A percentile compares a stretch with the other conserved stretches of the same genome.
Conservation (phyloP, 2,329 filamentous ascomycete species). For the Aspergillus flavus region DNA sequence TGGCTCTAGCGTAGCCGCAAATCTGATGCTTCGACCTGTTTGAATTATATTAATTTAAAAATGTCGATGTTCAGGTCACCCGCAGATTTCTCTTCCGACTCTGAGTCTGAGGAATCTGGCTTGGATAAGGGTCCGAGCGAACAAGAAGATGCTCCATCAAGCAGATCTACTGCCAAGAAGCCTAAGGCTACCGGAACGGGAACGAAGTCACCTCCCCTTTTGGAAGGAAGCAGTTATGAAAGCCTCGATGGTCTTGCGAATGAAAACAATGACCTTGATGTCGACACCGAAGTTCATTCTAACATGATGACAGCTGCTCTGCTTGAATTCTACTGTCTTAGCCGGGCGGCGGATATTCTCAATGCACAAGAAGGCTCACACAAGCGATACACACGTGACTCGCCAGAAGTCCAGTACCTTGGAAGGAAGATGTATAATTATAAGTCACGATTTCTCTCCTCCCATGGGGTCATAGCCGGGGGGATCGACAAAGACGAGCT, state of each 20-base stretch:
- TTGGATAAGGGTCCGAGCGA: slow-evolving; percentile 25
- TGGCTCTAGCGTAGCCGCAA: slow-evolving; percentile 3
- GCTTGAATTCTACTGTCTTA: slow-evolving; percentile 49
- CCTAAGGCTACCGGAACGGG: slow-evolving; percentile 8
- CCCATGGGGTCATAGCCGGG: slow-evolving; percentile 43
- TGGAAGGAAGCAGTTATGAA: slow-evolving; percentile 8
- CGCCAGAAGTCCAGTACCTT: slow-evolving; percentile 46
- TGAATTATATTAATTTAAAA: slow-evolving; percentile 11
- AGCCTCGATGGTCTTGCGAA: slow-evolving; percentile 8
- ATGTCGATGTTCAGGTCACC: slow-evolving; percentile 47
- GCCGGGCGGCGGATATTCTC: slow-evolving; percentile 47
- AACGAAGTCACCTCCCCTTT: slow-evolving; percentile 3
- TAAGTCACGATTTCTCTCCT: slow-evolving; percentile 46
- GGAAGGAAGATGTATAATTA: slow-evolving; percentile 45
- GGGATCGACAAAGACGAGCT: slow-evolving; percentile 44
- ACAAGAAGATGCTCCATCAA: slow-evolving; percentile 12
- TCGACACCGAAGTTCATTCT: slow-evolving; percentile 40
- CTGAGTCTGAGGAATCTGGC: slow-evolving; percentile 32
- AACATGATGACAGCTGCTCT: slow-evolving; percentile 48
- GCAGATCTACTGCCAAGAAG: neutral
- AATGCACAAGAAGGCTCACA: slow-evolving; percentile 42
- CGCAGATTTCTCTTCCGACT: slow-evolving; percentile 42
- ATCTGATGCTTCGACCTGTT: slow-evolving; percentile 1
- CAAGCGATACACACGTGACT: slow-evolving; percentile 42
- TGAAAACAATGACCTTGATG: slow-evolving; percentile 28